Evolutionary conservation across 1,139 yeast species (phyloP).

Genomic region (Hyphopichia burtonii): DNA sequence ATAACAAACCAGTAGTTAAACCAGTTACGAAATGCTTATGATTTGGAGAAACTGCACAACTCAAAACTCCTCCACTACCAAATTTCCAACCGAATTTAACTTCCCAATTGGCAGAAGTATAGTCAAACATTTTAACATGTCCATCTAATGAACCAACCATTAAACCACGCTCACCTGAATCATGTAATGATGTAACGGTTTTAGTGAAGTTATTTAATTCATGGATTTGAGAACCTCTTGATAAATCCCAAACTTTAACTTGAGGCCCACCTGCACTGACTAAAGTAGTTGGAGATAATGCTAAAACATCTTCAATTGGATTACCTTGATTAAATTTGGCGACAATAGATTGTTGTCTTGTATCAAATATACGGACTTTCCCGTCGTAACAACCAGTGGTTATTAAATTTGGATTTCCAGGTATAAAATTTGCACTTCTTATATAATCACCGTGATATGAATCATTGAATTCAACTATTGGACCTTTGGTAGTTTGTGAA

Average conservation of each 20-base stretch:
- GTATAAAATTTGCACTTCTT: slow-evolving; percentile 77
- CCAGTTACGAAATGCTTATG: slow-evolving; percentile 94
- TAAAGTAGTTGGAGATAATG: slow-evolving; percentile 75
- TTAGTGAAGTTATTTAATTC: slow-evolving; percentile 83
- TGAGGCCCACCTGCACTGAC: slow-evolving; percentile 86
- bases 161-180: slow-evolving; percentile 70
- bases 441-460: slow-evolving; percentile 80
- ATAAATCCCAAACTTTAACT: slow-evolving; percentile 89
- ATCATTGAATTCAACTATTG: slow-evolving; percentile 65
- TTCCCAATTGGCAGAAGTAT: slow-evolving; percentile 70
- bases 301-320: slow-evolving; percentile 87
- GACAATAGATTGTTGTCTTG: slow-evolving; percentile 54
- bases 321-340: slow-evolving; percentile 44
- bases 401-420: slow-evolving; percentile 67
- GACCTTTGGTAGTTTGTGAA: slow-evolving; percentile 64
- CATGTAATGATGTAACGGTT: slow-evolving; percentile 81
- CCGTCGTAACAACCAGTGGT: slow-evolving; percentile 98
- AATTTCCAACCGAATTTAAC: slow-evolving; percentile 97
- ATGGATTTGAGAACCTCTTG: slow-evolving; percentile 65
- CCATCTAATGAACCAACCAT: slow-evolving; percentile 96
- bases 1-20: slow-evolving; percentile 80
- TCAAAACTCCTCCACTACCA: slow-evolving; percentile 81
- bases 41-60: slow-evolving; percentile 85
- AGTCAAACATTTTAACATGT: slow-evolving; percentile 92
- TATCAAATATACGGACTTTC: slow-evolving; percentile 78